These are phyloP conservation scores for Salvia sclarea DNA, from an alignment of 305 asterid species.

Conservation along the genomic window DNA sequence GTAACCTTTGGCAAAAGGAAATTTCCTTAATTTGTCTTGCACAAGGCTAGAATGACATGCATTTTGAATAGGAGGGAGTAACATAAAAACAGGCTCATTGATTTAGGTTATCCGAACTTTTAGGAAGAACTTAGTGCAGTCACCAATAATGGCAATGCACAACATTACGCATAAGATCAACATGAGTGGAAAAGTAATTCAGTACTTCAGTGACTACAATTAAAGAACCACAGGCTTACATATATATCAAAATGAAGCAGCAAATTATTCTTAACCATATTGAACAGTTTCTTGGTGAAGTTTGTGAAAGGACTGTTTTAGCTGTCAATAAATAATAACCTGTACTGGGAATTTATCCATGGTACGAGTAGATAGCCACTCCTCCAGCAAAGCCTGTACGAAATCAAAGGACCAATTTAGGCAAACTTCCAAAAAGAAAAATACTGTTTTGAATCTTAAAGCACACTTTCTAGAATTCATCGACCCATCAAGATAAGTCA, in stretches of 20 bases:
- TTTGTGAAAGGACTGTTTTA: constrained; percentile 16
- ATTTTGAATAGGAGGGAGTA: too few species aligned
- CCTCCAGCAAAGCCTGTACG: constrained; percentile 90
- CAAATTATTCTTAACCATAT: constrained; percentile 14
- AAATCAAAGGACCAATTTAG: constrained; percentile 26
- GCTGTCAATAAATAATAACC: constrained; percentile 45
- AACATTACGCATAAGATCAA: neutral
- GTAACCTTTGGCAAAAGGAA: too few species aligned
- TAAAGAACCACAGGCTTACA: neutral
- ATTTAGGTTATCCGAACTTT: neutral
- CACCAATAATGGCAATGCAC: neutral
- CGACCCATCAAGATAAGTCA: constrained; percentile 25
- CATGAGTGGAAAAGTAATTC: neutral
- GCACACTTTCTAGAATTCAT: constrained; percentile 6
- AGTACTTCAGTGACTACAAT: constrained; percentile 4
- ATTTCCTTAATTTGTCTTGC: too few species aligned
- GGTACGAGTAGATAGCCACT: constrained; percentile 80
- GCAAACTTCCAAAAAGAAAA: constrained; percentile 8
- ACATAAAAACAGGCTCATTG: neutral
- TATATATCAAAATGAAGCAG: constrained; percentile 16
- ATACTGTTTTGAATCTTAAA: neutral
- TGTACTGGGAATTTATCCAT: constrained; percentile 71
- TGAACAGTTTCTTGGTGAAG: constrained; percentile 25
- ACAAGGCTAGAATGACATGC: too few species aligned
- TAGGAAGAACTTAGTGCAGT: neutral